Evolutionary conservation across 116 monocot species (phyloP).

Genomic region (Cymodocea nodosa): DNA sequence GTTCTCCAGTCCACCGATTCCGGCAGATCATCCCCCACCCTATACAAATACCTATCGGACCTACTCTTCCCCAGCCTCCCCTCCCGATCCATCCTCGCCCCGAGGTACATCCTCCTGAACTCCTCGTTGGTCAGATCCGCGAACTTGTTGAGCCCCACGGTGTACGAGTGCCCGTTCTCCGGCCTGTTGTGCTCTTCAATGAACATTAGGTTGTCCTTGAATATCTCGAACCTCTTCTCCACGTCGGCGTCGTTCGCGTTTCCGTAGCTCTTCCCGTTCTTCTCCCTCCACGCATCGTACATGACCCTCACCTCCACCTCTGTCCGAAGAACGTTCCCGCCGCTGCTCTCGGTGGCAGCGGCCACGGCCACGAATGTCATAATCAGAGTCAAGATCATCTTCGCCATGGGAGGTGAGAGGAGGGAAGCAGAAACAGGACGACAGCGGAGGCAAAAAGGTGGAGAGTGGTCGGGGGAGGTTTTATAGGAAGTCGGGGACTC

Average conservation of each 20-base stretch:
- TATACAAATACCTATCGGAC: constrained; percentile 13
- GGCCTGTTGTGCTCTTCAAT: constrained; percentile 51
- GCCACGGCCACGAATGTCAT: not conserved
- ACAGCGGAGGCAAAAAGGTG: no score
- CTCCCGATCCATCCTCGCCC: not conserved
- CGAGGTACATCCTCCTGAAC: constrained; percentile 23
- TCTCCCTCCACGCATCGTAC: constrained; percentile 24
- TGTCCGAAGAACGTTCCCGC: constrained; percentile 3
- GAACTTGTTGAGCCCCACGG: constrained; percentile 38
- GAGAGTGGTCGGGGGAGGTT: no score
- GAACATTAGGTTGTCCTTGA: constrained; percentile 46
- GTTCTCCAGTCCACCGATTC: constrained; percentile 38
- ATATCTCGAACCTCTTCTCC: constrained; percentile 32
- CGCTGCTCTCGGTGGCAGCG: not conserved
- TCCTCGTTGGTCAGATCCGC: constrained; percentile 64
- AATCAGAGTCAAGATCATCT: no score
- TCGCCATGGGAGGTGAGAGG: no score
- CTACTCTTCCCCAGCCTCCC: constrained; percentile 2
- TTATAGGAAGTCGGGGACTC: no score
- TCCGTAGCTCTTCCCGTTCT: constrained; percentile 16
- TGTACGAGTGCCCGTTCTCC: constrained; percentile 19
- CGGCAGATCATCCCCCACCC: constrained; percentile 20
- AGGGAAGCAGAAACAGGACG: no score
- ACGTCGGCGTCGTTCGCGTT: constrained; percentile 23
- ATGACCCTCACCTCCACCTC: constrained; percentile 29